Base-by-base conservation (phyloP, 2,329 filamentous ascomycete species). In the Fusarium phyllophilum region DNA sequence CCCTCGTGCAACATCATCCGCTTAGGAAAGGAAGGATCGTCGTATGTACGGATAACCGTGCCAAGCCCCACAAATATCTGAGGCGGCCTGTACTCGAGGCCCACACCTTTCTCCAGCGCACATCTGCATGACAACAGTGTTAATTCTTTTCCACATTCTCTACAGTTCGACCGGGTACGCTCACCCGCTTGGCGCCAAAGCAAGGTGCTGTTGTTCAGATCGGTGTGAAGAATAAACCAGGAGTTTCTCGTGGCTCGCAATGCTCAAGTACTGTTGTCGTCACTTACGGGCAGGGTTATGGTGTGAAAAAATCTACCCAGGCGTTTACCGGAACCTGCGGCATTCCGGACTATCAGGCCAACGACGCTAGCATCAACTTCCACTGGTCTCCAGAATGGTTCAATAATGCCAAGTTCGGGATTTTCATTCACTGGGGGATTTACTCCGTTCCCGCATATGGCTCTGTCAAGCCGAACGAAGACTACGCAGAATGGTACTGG, bases 291-390 rank as follows among this genome's bases (percentile, higher is more conserved):
- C 42, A 45, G 42, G 42, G n/a, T 45, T 45, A 45, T 9, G 42
- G 42, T 18, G 15, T 3, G 15, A 45, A 5, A 6, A 12, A 0
- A 15, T 18, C n/a, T 6, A 26, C 15, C 8, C 10, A 45, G 0
- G 15, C 42, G n/a, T 45, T 45, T 26, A 45, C 42, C 6, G 42
- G 42, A 26, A 45, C 42, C 15, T 45, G 42, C 42, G 42, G 42
- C 15, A 45, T 45, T 14, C 42, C 42, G 14, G 42, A 45, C 15
- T 45, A 45, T 26, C 15, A 45, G 6, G 42, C 42, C 42, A 26
- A 45, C 6, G n/a, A 11, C 6, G 10, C 17, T 6, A 45, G 42
- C n/a, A 45, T 45, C 7, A 17, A 45, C 42, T 45, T 45, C 12
- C 42, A 45, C 24, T 24, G 17, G 42, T 24, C 42, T 26, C 42